Base-by-base conservation (phyloP, 345 rosid genomes). In the Hypericum perforatum region DNA sequence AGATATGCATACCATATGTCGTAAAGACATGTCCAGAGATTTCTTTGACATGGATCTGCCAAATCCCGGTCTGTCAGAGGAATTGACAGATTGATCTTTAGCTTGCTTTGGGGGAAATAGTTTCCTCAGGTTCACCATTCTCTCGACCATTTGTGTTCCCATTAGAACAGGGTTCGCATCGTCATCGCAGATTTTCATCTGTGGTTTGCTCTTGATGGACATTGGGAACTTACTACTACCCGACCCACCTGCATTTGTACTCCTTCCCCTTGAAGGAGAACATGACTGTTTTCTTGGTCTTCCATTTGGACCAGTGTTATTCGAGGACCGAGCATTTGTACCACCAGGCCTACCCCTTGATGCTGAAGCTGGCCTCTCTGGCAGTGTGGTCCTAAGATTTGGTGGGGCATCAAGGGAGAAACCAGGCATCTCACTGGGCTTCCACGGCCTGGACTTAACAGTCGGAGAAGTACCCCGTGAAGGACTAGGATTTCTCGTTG, bases 91-190 rank as follows among this genome's bases (percentile, higher is more conserved):
- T n/a, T n/a, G n/a, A n/a, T n/a, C n/a, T n/a, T 76, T 71, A 22
- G 76, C 80, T 41, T 65, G 77, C 38, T 56, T 67, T 39, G 71
- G 66, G 9, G 71, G 62, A 13, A 54, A 62, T 43, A 67, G 16
- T 49, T 61, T 67, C 43, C 71, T 61, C 71, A 61, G 61, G 52
- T 61, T 67, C 16, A 67, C 66, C 2, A 67, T 59, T 61, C 71
- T 67, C 56, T 61, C 71, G 36, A 67, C 71, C 65, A 51, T 60
- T 52, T 60, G 45, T 32, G 66, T 60, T 43, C 71, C 71, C 59
- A 67, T 67, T 15, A 51, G 52, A 13, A 44, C 66, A 12, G 71
- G 71, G 52, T 56, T 67, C 54, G 56, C 58, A 45, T 61, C 71
- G 6, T n/a, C n/a, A n/a, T 67, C 66, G 45, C 44, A 9, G 13